A percentile compares a stretch with the other conserved stretches of the same genome.
Conservation (phyloP, 2,329 filamentous ascomycete species). For the Pseudogymnoascus sp. region DNA sequence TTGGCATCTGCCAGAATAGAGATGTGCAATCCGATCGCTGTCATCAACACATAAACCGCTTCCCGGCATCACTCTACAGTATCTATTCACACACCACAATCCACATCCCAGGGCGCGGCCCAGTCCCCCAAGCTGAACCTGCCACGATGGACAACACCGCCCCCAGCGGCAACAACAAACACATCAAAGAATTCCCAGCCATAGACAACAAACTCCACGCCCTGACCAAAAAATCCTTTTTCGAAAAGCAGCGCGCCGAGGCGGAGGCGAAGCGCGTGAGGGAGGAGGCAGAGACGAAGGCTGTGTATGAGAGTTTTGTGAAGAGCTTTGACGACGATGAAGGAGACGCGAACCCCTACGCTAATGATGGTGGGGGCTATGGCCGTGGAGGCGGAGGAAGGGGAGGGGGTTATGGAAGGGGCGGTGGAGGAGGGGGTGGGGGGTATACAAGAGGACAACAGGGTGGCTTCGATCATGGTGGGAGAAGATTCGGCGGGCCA, state of each 20-base stretch:
- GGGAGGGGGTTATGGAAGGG: conserved; percentile 14
- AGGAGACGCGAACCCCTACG: conserved; percentile 20
- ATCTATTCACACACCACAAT: background rate
- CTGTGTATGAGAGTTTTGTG: conserved; percentile 79
- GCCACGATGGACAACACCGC: background rate
- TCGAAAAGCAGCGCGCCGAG: conserved; percentile 82
- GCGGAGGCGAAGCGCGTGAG: conserved; percentile 78
- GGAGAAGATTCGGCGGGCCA: background rate
- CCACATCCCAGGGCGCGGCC: background rate
- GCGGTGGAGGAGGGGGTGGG: conserved; percentile 21
- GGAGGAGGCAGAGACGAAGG: conserved; percentile 79
- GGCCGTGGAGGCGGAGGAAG: conserved; percentile 18
- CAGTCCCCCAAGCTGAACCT: background rate
- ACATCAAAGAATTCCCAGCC: conserved; percentile 51
- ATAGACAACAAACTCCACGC: conserved; percentile 70
- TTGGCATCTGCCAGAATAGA: background rate
- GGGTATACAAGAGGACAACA: background rate
- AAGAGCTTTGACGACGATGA: conserved; percentile 63
- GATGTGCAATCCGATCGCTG: background rate
- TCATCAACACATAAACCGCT: background rate
- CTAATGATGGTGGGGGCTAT: conserved; percentile 13
- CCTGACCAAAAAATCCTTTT: conserved; percentile 73
- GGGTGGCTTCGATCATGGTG: background rate
- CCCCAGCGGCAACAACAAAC: conserved; percentile 15
- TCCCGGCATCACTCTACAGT: background rate